Evolutionary conservation across 805 yeast species (phyloP).

Genomic region (Kregervanrija delftensis): DNA sequence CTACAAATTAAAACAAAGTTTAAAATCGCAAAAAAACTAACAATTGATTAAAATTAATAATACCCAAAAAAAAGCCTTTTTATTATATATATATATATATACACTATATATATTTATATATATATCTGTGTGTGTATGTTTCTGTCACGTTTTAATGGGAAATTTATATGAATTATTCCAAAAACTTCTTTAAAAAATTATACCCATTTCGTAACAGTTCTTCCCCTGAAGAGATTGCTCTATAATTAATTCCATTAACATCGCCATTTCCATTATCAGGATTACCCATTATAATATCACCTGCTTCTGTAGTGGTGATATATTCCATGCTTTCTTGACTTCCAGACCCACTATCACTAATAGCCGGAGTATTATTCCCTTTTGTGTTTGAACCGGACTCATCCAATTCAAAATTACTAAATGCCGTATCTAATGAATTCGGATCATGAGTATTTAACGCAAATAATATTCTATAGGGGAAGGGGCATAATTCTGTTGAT

Average conservation of each 20-base stretch:
- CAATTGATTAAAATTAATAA: no score
- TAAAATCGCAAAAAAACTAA: no score
- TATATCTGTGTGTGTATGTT: no score
- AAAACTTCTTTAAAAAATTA: constrained; percentile 33
- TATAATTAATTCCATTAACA: no score
- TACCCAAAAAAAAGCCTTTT: no score
- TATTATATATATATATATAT: no score
- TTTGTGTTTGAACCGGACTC: neutral
- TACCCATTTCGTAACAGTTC: constrained; percentile 28
- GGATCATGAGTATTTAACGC: constrained; percentile 21
- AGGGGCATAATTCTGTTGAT: constrained; percentile 58
- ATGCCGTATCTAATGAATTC: constrained; percentile 19
- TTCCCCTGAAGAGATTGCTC: constrained; percentile 19
- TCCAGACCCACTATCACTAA: neutral
- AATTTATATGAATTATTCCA: constrained; percentile 12
- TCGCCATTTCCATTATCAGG: no score
- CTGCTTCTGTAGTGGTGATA: constrained; percentile 20
- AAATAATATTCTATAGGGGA: constrained; percentile 41
- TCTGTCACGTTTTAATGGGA: neutral
- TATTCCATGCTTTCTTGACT: constrained; percentile 22
- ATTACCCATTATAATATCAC: constrained; percentile 17
- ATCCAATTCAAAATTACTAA: constrained; percentile 13
- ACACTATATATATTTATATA: no score
- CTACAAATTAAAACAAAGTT: no score
- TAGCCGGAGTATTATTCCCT: neutral